These are phyloP conservation scores for Daedaleopsis sinensis DNA, from an alignment of 768 basidiomycete species.

Conservation along the genomic window DNA sequence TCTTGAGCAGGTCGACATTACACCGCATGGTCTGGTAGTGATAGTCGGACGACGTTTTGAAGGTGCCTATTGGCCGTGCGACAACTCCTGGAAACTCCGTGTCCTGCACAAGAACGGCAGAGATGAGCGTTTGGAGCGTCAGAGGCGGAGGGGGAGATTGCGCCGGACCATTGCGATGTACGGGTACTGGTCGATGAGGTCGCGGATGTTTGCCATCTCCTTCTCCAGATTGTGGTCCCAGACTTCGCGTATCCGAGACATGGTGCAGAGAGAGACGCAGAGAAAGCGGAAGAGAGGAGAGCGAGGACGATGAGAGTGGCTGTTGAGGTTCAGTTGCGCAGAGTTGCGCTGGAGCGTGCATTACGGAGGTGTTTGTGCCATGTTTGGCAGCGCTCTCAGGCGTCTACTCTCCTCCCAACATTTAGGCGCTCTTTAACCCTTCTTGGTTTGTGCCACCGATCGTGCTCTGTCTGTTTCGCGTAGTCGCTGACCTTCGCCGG, in stretches of 20 bases:
- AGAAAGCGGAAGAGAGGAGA: neutral
- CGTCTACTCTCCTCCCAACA: neutral
- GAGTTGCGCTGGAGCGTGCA: conserved; percentile 2
- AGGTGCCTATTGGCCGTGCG: conserved; percentile 93
- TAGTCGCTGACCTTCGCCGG: no score
- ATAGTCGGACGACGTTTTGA: conserved; percentile 97
- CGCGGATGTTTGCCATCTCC: conserved; percentile 89
- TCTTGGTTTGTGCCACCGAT: neutral
- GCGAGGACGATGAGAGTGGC: conserved; percentile 5
- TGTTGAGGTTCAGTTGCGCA: conserved; percentile 2
- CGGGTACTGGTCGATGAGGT: conserved; percentile 87
- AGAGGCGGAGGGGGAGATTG: conserved; percentile 27
- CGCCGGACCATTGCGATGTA: conserved; percentile 88
- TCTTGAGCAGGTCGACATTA: conserved; percentile 97
- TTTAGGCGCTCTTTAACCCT: neutral
- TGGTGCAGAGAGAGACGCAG: conserved; percentile 26
- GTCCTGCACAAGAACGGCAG: conserved; percentile 58
- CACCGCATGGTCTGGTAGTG: conserved; percentile 99
- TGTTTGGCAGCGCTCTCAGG: conserved; percentile 9
- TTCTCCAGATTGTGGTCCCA: conserved; percentile 92
- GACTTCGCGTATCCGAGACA: conserved; percentile 91
- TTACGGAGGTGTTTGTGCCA: conserved; percentile 1
- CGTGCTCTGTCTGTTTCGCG: no score
- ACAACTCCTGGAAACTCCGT: conserved; percentile 99
- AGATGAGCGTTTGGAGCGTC: conserved; percentile 22